A percentile compares a stretch with the other conserved stretches of the same genome.
These are phyloP conservation scores for Podochytrium sp. DNA, from an alignment of 192 early-diverging fungal genomes.

Conservation along the genomic window DNA sequence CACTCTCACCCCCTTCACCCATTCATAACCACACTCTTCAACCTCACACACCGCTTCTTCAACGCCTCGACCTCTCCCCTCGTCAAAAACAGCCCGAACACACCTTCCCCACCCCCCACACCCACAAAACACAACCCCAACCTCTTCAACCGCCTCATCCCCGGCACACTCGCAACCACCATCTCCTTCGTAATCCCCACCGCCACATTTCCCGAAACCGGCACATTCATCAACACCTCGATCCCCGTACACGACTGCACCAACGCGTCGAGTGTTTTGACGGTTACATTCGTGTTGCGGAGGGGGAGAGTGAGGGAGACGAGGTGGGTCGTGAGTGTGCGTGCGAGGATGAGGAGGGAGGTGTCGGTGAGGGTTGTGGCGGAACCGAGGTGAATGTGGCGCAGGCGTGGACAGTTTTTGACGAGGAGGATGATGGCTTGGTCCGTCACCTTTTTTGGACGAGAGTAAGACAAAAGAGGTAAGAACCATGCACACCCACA, in stretches of 20 bases:
- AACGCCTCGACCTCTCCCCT: conserved; percentile 4
- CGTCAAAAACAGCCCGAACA: conserved; percentile 20
- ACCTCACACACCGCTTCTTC: conserved; percentile 5
- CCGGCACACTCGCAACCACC: conserved; percentile 1
- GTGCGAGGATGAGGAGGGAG: conserved; percentile 22
- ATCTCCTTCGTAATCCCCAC: neutral
- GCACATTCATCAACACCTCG: conserved; percentile 21
- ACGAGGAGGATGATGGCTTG: conserved; percentile 31
- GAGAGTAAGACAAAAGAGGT: neutral
- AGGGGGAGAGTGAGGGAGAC: conserved; percentile 20
- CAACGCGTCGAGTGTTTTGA: conserved; percentile 5
- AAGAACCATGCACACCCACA: neutral
- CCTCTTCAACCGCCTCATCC: conserved; percentile 8
- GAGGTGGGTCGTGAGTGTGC: neutral
- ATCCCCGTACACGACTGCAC: neutral
- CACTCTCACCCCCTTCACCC: no score
- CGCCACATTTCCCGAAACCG: neutral
- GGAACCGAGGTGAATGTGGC: conserved; percentile 16
- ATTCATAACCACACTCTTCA: conserved; percentile 20
- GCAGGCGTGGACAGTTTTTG: conserved; percentile 9
- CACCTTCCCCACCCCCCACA: neutral
- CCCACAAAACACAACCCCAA: conserved; percentile 25
- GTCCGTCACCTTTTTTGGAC: conserved; percentile 27
- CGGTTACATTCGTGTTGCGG: conserved; percentile 10
- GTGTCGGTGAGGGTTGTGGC: conserved; percentile 17